Conservation (phyloP, 1,284 basidiomycete species). For the Moesziomyces sp. region DNA sequence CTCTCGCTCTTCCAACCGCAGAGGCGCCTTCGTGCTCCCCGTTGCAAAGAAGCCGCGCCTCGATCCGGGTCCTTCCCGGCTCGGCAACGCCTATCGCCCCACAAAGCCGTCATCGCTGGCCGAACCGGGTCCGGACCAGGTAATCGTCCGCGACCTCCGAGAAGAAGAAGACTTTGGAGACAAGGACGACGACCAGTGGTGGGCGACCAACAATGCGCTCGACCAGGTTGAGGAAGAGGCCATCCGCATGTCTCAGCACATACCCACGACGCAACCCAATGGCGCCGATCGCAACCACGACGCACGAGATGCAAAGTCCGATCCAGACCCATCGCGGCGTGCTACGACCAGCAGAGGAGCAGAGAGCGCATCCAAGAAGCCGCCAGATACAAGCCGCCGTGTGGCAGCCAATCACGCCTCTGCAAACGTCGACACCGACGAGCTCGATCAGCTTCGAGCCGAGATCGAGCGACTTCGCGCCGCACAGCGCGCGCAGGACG, state of each 20-base stretch:
- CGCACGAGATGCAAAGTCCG: background rate
- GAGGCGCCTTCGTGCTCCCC: slow-evolving; percentile 32
- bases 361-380: slow-evolving; percentile 2
- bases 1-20: slow-evolving; percentile 10
- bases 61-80: slow-evolving; percentile 22
- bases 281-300: background rate
- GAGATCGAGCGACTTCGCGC: slow-evolving; percentile 34
- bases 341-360: background rate
- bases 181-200: slow-evolving; percentile 44
- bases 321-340: background rate
- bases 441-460: slow-evolving; percentile 28
- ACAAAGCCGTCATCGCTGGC: background rate
- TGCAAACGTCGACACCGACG: background rate
- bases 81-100: slow-evolving; percentile 8
- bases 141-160: slow-evolving; percentile 38
- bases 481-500: slow-evolving; percentile 43
- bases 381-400: slow-evolving; percentile 12
- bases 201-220: slow-evolving; percentile 37
- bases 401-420: background rate
- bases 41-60: slow-evolving; percentile 36
- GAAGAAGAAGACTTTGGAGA: slow-evolving; percentile 38
- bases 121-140: slow-evolving; percentile 32
- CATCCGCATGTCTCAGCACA: slow-evolving; percentile 50
- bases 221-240: slow-evolving; percentile 47
- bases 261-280: slow-evolving; percentile 19